Percentiles rank a stretch among this genome's conserved stretches.
Conservation (phyloP, 177 flowering plant genomes). For the Vitis hybrid region DNA sequence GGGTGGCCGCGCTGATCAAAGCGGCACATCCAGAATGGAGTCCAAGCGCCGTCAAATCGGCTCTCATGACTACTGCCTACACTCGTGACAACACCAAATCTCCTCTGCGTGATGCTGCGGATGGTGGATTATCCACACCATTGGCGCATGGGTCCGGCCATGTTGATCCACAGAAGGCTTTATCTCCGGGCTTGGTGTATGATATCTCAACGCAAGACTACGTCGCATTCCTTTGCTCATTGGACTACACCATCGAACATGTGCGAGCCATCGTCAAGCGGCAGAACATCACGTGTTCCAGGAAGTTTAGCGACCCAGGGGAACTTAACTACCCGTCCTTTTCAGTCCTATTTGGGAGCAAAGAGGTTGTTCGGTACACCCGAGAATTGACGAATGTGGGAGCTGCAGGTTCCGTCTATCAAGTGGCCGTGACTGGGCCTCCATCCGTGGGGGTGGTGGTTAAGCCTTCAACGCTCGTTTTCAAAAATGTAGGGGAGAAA, state of each 20-base stretch:
- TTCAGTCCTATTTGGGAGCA: slow-evolving; percentile 54
- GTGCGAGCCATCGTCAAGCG: slow-evolving; percentile 48
- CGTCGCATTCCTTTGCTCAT: slow-evolving; percentile 69
- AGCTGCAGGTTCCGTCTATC: slow-evolving; percentile 40
- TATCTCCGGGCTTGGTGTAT: slow-evolving; percentile 87
- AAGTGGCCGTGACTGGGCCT: slow-evolving; percentile 47
- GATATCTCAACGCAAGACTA: slow-evolving; percentile 62
- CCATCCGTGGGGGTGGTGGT: slow-evolving; percentile 42
- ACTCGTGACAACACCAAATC: slow-evolving; percentile 63
- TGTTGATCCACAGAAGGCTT: slow-evolving; percentile 76
- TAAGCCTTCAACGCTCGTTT: slow-evolving; percentile 55
- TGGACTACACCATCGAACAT: slow-evolving; percentile 48
- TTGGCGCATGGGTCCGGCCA: slow-evolving; percentile 87
- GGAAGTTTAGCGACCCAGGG: slow-evolving; percentile 54
- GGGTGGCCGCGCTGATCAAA: slow-evolving; percentile 78
- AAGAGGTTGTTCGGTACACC: slow-evolving; percentile 53
- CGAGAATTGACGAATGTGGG: slow-evolving; percentile 79
- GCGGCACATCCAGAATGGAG: slow-evolving; percentile 94
- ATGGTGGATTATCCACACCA: slow-evolving; percentile 51
- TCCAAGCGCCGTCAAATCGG: slow-evolving; percentile 89
- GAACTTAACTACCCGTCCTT: slow-evolving; percentile 88
- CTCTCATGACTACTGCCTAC: slow-evolving; percentile 92
- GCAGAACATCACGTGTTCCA: slow-evolving; percentile 49
- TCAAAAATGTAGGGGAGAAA: slow-evolving; percentile 56
- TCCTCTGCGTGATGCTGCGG: slow-evolving; percentile 65